Evolutionary conservation across 1,284 basidiomycete species (phyloP).

Genomic region (Heterobasidion parviporum): DNA sequence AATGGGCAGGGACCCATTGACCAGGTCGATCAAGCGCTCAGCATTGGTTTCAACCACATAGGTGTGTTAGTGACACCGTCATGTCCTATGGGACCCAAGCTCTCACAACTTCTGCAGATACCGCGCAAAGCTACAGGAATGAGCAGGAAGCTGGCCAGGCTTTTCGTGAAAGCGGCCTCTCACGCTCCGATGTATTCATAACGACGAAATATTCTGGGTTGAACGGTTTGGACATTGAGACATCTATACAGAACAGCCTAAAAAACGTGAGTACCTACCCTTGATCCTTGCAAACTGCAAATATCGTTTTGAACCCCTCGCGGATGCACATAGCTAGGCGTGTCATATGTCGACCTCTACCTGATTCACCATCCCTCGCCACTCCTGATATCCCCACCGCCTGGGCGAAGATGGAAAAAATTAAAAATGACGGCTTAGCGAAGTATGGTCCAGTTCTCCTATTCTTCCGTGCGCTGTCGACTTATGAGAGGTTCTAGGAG

Average conservation of each 20-base stretch:
- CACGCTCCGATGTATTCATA: conserved; percentile 39
- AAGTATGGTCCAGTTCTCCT: conserved; percentile 29
- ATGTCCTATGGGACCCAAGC: background rate
- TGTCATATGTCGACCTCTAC: conserved; percentile 68
- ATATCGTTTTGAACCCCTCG: no score
- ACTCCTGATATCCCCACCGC: conserved; percentile 38
- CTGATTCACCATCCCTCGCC: conserved; percentile 54
- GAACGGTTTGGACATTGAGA: conserved; percentile 30
- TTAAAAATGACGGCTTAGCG: conserved; percentile 52
- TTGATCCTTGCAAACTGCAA: background rate
- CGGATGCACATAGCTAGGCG: conserved; percentile 38
- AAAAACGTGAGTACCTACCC: conserved; percentile 22
- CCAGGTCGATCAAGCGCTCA: conserved; percentile 25
- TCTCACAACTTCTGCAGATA: conserved; percentile 11
- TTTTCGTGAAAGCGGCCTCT: conserved; percentile 39
- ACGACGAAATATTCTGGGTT: conserved; percentile 45
- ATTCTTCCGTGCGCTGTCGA: background rate
- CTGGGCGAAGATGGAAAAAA: conserved; percentile 63
- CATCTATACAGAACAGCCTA: conserved; percentile 30
- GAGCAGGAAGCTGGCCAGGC: conserved; percentile 44
- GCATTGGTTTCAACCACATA: conserved; percentile 22
- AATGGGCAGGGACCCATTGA: conserved; percentile 32
- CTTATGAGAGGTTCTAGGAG: conserved; percentile 36
- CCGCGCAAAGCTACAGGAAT: conserved; percentile 37
- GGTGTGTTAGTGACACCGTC: conserved; percentile 11